These are phyloP conservation scores for Penicillium malachiteum DNA, from an alignment of 495 filamentous ascomycete genomes.

Conservation along the genomic window DNA sequence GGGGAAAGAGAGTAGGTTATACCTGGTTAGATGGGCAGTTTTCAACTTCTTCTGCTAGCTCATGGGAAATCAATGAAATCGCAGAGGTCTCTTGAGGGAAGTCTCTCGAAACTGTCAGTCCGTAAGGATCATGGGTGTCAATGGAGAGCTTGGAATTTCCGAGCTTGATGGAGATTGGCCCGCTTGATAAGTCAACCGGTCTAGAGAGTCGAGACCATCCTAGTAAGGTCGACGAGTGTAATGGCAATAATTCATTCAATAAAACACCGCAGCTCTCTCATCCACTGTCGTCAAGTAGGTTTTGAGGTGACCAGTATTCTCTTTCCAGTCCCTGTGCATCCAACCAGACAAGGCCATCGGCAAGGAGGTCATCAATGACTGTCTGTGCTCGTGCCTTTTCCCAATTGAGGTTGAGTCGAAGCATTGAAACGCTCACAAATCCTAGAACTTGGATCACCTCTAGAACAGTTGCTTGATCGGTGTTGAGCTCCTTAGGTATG, in stretches of 20 bases:
- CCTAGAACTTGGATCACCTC: constrained; percentile 85
- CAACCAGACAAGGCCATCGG: constrained; percentile 91
- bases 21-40: too few species aligned
- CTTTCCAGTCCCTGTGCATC: constrained; percentile 82
- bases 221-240: too few species aligned
- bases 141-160: too few species aligned
- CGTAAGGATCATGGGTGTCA: too few species aligned
- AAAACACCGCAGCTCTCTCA: constrained; percentile 15
- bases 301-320: constrained; percentile 90
- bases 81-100: too few species aligned
- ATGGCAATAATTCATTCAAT: not conserved
- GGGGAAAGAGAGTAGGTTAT: too few species aligned
- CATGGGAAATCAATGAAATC: too few species aligned
- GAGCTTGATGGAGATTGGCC: too few species aligned
- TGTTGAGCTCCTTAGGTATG: constrained; percentile 94
- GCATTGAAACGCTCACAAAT: constrained; percentile 87
- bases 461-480: constrained; percentile 86
- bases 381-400: constrained; percentile 80
- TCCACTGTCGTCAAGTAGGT: constrained; percentile 41
- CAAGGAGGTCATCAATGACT: constrained; percentile 85
- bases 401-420: constrained; percentile 88
- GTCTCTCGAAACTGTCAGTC: too few species aligned
- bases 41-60: too few species aligned
- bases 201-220: too few species aligned
- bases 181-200: too few species aligned